These are phyloP conservation scores for Vigna unguiculata DNA, from an alignment of 306 rosid species.

Conservation along the genomic window DNA sequence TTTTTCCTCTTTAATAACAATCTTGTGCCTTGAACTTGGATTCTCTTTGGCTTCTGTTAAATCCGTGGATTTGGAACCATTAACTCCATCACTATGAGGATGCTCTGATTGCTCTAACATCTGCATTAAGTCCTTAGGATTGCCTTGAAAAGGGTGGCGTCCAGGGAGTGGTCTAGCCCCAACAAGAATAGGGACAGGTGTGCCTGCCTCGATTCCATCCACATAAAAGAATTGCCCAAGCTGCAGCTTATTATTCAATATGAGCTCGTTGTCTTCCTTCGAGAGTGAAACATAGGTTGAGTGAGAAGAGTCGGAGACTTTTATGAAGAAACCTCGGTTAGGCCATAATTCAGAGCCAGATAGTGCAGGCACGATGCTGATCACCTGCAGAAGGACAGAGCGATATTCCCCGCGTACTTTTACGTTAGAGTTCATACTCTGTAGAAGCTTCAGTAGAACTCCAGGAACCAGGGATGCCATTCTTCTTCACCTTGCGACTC, in stretches of 20 bases:
- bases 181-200: slow-evolving; percentile 81
- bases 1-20: slow-evolving; percentile 87
- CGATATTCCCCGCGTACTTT: slow-evolving; percentile 87
- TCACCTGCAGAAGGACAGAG: slow-evolving; percentile 83
- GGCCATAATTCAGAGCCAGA: slow-evolving; percentile 93
- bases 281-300: slow-evolving; percentile 86
- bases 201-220: slow-evolving; percentile 67
- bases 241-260: slow-evolving; percentile 83
- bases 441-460: slow-evolving; percentile 86
- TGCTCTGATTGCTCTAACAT: slow-evolving; percentile 74
- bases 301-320: slow-evolving; percentile 93
- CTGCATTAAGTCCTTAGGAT: slow-evolving; percentile 93
- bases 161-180: slow-evolving; percentile 82
- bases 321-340: slow-evolving; percentile 79
- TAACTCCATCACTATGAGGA: slow-evolving; percentile 28
- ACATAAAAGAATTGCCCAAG: slow-evolving; percentile 94
- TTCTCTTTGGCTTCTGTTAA: slow-evolving; percentile 59
- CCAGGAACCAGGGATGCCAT: slow-evolving; percentile 95
- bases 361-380: slow-evolving; percentile 86
- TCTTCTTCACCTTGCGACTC: slow-evolving; percentile 4
- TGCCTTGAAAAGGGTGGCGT: slow-evolving; percentile 82
- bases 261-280: slow-evolving; percentile 80
- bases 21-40: slow-evolving; percentile 60
- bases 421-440: slow-evolving; percentile 69
- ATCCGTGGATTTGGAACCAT: slow-evolving; percentile 49